phyloP scores from a whole-genome alignment of 1,284 basidiomycete species.

The Cystobasidium slooffiae region DNA sequence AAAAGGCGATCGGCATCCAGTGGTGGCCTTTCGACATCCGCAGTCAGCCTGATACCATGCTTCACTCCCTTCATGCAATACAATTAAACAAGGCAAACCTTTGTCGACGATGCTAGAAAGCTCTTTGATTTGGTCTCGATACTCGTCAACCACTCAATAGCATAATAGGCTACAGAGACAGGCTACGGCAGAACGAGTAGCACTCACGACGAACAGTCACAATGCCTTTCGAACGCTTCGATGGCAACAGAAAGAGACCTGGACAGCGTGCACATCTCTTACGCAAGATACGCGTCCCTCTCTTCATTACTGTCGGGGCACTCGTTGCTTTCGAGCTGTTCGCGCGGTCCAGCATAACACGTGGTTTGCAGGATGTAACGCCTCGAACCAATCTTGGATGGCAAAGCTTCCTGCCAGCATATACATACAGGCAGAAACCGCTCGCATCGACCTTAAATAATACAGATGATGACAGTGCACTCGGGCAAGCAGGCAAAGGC shows the following conservation, averaged over 20 bases:
- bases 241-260: conserved; percentile 15
- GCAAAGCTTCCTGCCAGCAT: conserved; percentile 40
- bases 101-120: too few species aligned
- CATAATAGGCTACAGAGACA: too few species aligned
- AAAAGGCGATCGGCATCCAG: conserved; percentile 8
- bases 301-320: conserved; percentile 2
- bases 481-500: conserved; percentile 13
- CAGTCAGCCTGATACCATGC: neutral
- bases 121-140: too few species aligned
- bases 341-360: conserved; percentile 27
- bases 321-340: conserved; percentile 31
- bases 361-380: conserved; percentile 7
- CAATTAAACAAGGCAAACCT: too few species aligned
- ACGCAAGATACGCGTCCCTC: conserved; percentile 12
- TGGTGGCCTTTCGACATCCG: neutral
- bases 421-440: conserved; percentile 17
- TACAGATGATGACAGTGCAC: neutral
- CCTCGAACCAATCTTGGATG: conserved; percentile 39
- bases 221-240: conserved; percentile 40
- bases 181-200: too few species aligned
- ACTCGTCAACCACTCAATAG: too few species aligned
- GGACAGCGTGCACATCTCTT: conserved; percentile 14
- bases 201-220: neutral
- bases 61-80: too few species aligned
- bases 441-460: neutral